These are phyloP conservation scores for Parmelia sp. DNA, from an alignment of 495 filamentous ascomycete species.

Conservation along the genomic window DNA sequence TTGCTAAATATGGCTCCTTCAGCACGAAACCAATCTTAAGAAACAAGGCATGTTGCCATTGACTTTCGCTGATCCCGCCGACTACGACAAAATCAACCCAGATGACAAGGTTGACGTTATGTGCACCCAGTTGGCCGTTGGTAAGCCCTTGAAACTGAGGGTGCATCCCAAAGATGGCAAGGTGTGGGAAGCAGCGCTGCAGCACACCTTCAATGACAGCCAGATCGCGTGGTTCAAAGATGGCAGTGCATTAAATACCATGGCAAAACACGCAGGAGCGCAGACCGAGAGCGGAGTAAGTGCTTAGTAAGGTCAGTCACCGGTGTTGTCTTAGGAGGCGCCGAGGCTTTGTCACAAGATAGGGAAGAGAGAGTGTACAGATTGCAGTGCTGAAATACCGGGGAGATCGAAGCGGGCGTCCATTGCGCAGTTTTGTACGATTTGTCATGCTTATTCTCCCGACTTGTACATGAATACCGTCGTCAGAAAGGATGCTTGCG, in stretches of 20 bases:
- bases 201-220: slow-evolving; percentile 93
- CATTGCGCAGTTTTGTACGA: slow-evolving; percentile 9
- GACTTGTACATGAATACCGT: slow-evolving; percentile 10
- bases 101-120: slow-evolving; percentile 86
- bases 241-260: slow-evolving; percentile 93
- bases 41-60: slow-evolving; percentile 99
- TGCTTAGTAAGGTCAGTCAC: neutral
- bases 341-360: neutral
- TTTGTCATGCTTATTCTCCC: slow-evolving; percentile 4
- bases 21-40: slow-evolving; percentile 99
- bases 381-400: neutral
- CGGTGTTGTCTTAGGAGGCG: neutral
- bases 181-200: slow-evolving; percentile 73
- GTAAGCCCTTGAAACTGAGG: slow-evolving; percentile 85
- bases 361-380: neutral
- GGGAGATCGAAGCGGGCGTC: slow-evolving; percentile 1
- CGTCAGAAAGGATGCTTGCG: neutral
- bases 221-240: slow-evolving; percentile 99
- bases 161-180: slow-evolving; percentile 77
- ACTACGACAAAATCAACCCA: slow-evolving; percentile 95
- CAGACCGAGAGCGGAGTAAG: slow-evolving; percentile 19
- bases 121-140: slow-evolving; percentile 86
- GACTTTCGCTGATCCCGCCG: slow-evolving; percentile 87
- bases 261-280: slow-evolving; percentile 62
- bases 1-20: slow-evolving; percentile 3